phyloP scores from a whole-genome alignment of 108 stramenopile species.

The Skeletonema tropicum region DNA sequence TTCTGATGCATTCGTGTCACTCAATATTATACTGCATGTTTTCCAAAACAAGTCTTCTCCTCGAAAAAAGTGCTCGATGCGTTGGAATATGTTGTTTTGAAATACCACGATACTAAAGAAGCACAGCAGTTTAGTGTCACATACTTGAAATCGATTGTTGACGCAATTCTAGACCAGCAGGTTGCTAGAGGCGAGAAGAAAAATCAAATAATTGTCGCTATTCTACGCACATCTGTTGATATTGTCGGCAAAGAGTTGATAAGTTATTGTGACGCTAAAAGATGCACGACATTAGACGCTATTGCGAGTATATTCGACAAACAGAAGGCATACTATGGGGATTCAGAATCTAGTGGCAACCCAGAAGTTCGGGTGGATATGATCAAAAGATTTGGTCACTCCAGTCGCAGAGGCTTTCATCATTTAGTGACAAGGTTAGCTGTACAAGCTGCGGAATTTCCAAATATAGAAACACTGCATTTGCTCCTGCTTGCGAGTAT shows the following conservation, averaged over 20 bases:
- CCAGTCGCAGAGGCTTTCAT: neutral
- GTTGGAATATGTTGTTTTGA: neutral
- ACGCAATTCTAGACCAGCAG: neutral
- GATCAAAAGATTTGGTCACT: conserved; percentile 3
- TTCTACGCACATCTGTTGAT: neutral
- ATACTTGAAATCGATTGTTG: neutral
- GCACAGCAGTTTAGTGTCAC: neutral
- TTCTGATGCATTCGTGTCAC: too few relatives aligned
- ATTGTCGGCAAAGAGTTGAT: neutral
- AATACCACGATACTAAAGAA: neutral
- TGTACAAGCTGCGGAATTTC: neutral
- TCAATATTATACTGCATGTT: neutral
- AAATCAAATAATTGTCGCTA: neutral
- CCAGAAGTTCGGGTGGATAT: neutral
- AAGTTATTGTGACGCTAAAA: too few relatives aligned
- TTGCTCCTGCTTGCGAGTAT: conserved; percentile 1
- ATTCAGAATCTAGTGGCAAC: neutral
- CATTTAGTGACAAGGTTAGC: conserved; percentile 3
- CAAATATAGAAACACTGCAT: neutral
- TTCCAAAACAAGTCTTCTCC: neutral
- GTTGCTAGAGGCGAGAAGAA: neutral
- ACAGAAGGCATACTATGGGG: neutral
- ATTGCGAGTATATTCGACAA: conserved; percentile 7
- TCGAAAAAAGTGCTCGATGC: neutral
- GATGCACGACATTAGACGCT: neutral